phyloP scores from a whole-genome alignment of 768 basidiomycete species.

The Grammothele lineata region DNA sequence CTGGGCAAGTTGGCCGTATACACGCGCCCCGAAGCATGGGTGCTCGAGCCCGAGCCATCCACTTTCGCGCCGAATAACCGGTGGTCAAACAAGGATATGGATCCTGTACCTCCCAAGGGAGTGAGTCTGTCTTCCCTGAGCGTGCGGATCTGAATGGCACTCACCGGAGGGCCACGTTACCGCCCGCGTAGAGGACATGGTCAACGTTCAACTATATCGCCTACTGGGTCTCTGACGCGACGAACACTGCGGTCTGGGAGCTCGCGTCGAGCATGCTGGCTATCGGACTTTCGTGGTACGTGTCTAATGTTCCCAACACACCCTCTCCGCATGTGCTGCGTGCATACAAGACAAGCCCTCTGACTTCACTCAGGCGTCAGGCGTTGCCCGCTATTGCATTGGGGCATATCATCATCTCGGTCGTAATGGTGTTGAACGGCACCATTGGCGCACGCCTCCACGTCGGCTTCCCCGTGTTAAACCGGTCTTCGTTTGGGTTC shows the following conservation, averaged over 20 bases:
- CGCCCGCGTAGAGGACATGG: conserved; percentile 66
- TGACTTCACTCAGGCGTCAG: conserved; percentile 45
- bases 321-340: too few relatives aligned
- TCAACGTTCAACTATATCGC: conserved; percentile 60
- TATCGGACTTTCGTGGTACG: conserved; percentile 65
- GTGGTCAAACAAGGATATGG: conserved; percentile 77
- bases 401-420: conserved; percentile 67
- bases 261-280: conserved; percentile 74
- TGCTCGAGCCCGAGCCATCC: conserved; percentile 46
- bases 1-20: conserved; percentile 21
- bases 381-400: conserved; percentile 66
- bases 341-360: neutral
- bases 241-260: conserved; percentile 39
- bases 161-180: too few relatives aligned
- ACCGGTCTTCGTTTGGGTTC: conserved; percentile 84
- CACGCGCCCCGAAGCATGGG: conserved; percentile 40
- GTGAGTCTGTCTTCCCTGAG: conserved; percentile 3
- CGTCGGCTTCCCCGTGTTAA: conserved; percentile 73
- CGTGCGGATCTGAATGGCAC: neutral
- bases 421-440: conserved; percentile 75
- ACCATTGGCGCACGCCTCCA: conserved; percentile 74
- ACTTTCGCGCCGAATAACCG: conserved; percentile 53
- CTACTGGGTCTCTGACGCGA: conserved; percentile 45
- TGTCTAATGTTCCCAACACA: neutral
- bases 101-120: conserved; percentile 54